Conservation (phyloP, 371 early-diverging fungal genomes). For the Saksenaea vasiformis region DNA sequence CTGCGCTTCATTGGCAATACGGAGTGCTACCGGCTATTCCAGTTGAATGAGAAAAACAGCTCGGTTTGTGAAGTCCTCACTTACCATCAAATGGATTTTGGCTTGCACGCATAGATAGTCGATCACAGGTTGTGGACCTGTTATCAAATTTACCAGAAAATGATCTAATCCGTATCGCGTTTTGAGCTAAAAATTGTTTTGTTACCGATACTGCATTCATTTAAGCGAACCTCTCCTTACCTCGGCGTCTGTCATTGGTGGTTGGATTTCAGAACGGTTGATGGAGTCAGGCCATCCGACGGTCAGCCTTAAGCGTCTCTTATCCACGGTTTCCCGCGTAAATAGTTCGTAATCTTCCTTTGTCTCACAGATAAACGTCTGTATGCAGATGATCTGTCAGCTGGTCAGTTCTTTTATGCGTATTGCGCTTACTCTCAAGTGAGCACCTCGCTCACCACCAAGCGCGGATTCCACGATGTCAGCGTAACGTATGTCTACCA, state of each 20-base stretch:
- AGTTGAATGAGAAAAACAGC: neutral
- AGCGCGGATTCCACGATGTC: slow-evolving; percentile 64
- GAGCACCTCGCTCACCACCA: slow-evolving; percentile 30
- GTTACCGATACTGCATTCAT: neutral
- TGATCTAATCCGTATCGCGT: slow-evolving; percentile 69
- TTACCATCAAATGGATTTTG: slow-evolving; percentile 62
- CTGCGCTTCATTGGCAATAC: slow-evolving; percentile 37
- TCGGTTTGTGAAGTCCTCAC: slow-evolving; percentile 3
- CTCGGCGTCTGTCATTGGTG: slow-evolving; percentile 46
- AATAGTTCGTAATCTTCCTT: slow-evolving; percentile 77
- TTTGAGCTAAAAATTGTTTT: slow-evolving; percentile 9
- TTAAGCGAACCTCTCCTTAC: slow-evolving; percentile 14
- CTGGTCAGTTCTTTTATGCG: neutral
- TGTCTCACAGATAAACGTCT: slow-evolving; percentile 80
- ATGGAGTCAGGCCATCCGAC: slow-evolving; percentile 53
- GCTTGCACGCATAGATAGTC: slow-evolving; percentile 64
- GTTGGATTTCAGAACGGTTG: slow-evolving; percentile 30
- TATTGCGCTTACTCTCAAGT: slow-evolving; percentile 44
- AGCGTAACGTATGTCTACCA: slow-evolving; percentile 65
- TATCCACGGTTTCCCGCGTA: slow-evolving; percentile 63
- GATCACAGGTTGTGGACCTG: slow-evolving; percentile 70
- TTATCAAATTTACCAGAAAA: slow-evolving; percentile 73
- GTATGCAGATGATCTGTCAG: slow-evolving; percentile 2
- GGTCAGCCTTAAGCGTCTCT: slow-evolving; percentile 56
- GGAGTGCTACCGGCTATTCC: slow-evolving; percentile 49